A percentile compares a stretch with the other conserved stretches of the same genome.
Evolutionary conservation across 495 filamentous ascomycete species (phyloP).

Genomic region (Penicillium ochrochloron): DNA sequence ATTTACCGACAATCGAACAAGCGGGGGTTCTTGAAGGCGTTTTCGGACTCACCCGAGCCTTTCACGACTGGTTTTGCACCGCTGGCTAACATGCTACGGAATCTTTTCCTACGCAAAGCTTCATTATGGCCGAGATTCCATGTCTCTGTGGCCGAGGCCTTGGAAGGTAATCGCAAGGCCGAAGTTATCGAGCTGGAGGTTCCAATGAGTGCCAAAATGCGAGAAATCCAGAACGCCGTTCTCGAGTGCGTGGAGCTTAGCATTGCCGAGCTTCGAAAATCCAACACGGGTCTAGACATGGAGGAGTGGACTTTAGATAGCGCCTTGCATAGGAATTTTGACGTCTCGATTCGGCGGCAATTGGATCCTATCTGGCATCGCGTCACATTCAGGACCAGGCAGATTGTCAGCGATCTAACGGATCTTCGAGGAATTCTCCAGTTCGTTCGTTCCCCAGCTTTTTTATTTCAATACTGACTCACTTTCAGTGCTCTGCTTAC

Average conservation of each 20-base stretch:
- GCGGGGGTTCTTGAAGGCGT: constrained; percentile 90
- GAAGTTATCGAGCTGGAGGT: constrained; percentile 97
- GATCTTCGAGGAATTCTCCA: constrained; percentile 87
- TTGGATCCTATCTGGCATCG: constrained; percentile 97
- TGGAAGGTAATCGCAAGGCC: constrained; percentile 90
- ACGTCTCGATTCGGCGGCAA: constrained; percentile 84
- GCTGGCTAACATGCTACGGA: constrained; percentile 87
- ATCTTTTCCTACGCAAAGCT: constrained; percentile 86
- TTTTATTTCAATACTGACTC: constrained; percentile 23
- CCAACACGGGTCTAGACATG: constrained; percentile 88
- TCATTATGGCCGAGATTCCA: constrained; percentile 97
- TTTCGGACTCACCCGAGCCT: constrained; percentile 92
- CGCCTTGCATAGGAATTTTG: constrained; percentile 90
- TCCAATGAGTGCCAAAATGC: constrained; percentile 95
- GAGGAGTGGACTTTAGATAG: constrained; percentile 98
- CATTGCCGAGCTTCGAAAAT: constrained; percentile 87
- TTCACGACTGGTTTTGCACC: constrained; percentile 91
- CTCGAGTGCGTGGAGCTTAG: constrained; percentile 96
- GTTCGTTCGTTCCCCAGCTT: constrained; percentile 39
- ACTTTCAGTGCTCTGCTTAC: constrained; percentile 66
- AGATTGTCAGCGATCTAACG: constrained; percentile 87
- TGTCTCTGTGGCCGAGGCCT: constrained; percentile 79
- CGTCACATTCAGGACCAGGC: constrained; percentile 90
- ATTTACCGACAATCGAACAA: constrained; percentile 95
- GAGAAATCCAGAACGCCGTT: constrained; percentile 88